Base-by-base conservation (phyloP, 176 grass and related monocot genomes). In the Stipa capillata region DNA sequence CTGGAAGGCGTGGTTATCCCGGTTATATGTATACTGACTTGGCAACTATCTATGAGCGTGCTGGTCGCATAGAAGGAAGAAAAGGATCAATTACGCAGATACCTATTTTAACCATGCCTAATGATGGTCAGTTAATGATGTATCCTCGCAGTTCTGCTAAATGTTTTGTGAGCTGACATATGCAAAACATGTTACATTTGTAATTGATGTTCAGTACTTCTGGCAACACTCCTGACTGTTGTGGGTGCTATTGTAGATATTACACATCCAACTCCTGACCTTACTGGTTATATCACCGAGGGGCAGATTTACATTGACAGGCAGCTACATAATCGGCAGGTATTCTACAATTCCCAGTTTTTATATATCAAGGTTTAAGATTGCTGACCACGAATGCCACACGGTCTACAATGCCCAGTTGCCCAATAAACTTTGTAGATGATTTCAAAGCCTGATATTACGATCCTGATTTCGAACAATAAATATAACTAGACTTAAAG, bases 11-110 rank as follows among this genome's bases (percentile, higher is more conserved):
- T 75, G 92, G 92, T 73, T 94, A 94, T 84, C 92, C 92, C 27
- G 92, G 92, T 20, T 94, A 94, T 73, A 94, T 91, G 88, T 94
- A 94, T 60, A 94, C 92, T 63, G 92, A 94, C 67, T 73, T 94
- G 59, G 92, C 92, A 14, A 94, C 92, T 1, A 94, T 94, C 70
- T 94, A 94, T 88, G 92, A 91, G 70, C 88, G 92, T 51, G 92
- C 92, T 78, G 92, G 92, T 66, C 88, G 92, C 57, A 91, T 94
- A 73, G 92, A 94, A 72, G 92, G 92, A 83, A 85, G 92, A 81
- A 91, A 83, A 63, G 92, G 92, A 29, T 94, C 92, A 28, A 94
- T 94, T 49, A 94, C 92, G 1, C 92, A 94, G 57, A 94, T 94
- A 69, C 92, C 88, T 44, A 94, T 94, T 83, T 87, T 94, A 77